Evolutionary conservation across 2,329 filamentous ascomycete genomes (phyloP), one percentile per base, ranked within the genome.

Genomic region (Lachnellula hyalina): DNA sequence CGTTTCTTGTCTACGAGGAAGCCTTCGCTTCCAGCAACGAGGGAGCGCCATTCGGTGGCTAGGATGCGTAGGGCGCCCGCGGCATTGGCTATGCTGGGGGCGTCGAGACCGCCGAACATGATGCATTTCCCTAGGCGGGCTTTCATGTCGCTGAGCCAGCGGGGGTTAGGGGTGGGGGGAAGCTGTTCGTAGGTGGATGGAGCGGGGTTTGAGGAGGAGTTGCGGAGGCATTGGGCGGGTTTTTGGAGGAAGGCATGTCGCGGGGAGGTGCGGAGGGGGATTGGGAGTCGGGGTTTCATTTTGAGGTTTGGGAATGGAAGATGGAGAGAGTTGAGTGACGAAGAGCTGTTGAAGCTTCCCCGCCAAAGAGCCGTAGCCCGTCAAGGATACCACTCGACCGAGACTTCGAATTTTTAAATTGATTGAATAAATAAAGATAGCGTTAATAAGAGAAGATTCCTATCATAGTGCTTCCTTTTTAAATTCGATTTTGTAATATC

Each of bases 1-100:
- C 83, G 76, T 61, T 80, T 77, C 56, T 78, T 75, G 11, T 76
- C 79, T 0, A 85, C 88, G 59, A 94, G 70, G 68, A 84, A 95
- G 0, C 90, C 89, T 65, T 93, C 87, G 54, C 83, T 84, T 0
- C 88, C 89, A 0, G 85, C 87, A 32, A 88, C 72, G 54, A 94
- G 72, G 61, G 83, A 81, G 44, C 87, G 75, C 90, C 90, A 94
- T 60, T 90, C 83, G 8, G 67, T 70, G 2, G 82, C 77, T 21
- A 92, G 68, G 40, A 80, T 75, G 46, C 76, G 72, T 23, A 89
- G 67, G n/a, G 92, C 77, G 41, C 1, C 65, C 66, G 0, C 79
- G 81, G 0, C 19, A 85, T 86, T 49, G 81, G 77, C 6, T 72
- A 63, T 4, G 82, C 73, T 67, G 91, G 87, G n/a, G 7, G 15